A percentile compares a stretch with the other conserved stretches of the same genome.
These are phyloP conservation scores for Coemansia sp. DNA, from an alignment of 192 early-diverging fungal genomes.

Conservation along the genomic window DNA sequence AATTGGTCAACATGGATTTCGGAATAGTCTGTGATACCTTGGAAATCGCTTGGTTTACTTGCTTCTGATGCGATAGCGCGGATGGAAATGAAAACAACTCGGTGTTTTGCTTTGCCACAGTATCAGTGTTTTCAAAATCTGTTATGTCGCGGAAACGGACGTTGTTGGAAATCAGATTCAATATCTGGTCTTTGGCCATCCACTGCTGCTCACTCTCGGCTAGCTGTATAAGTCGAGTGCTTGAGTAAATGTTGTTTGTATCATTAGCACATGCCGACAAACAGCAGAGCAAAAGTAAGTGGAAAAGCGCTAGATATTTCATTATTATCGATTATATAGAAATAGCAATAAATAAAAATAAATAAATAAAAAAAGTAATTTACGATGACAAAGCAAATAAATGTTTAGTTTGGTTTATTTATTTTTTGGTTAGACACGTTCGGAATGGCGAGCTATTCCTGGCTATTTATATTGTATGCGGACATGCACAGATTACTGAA, in stretches of 20 bases:
- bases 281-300: background rate
- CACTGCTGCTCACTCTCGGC: slow-evolving; percentile 7
- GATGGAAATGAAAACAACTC: slow-evolving; percentile 14
- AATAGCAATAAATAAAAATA: too few relatives aligned
- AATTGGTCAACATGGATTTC: slow-evolving; percentile 62
- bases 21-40: slow-evolving; percentile 61
- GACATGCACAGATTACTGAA: too few relatives aligned
- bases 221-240: slow-evolving; percentile 7
- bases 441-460: too few relatives aligned
- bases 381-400: too few relatives aligned
- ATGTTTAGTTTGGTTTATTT: too few relatives aligned
- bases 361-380: too few relatives aligned
- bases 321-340: background rate
- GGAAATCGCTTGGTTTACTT: slow-evolving; percentile 59
- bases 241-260: background rate
- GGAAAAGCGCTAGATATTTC: background rate
- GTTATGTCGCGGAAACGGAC: slow-evolving; percentile 25
- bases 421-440: too few relatives aligned
- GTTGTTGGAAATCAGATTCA: background rate
- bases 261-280: background rate
- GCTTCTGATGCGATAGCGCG: slow-evolving; percentile 50
- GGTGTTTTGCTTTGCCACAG: background rate
- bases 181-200: slow-evolving; percentile 10
- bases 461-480: too few relatives aligned
- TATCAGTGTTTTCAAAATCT: background rate